Base-by-base conservation (phyloP, 2,329 filamentous ascomycete genomes). In the Didymella segeticola region DNA sequence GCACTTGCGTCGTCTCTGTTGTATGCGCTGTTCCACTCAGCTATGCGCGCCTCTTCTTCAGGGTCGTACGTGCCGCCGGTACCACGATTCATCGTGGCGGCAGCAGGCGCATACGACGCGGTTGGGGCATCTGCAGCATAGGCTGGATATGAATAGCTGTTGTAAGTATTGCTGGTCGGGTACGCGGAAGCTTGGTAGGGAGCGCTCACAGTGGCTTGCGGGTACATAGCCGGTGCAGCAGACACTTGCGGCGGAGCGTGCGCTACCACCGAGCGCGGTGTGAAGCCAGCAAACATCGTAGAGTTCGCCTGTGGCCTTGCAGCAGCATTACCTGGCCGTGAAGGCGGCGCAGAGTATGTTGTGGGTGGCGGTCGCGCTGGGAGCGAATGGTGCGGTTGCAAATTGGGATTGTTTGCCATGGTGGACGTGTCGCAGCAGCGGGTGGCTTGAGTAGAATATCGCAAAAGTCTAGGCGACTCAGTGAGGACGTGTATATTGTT, bases 11-110 rank as follows among this genome's bases (percentile, higher is more conserved):
- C 79, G 43, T 89, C 87, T 64, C 84, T 87, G 59, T 86, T 84
- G 75, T 96, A 96, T 22, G 92, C 91, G 75, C 89, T 93, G 76
- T 96, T 92, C 91, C 93, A 97, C 75, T 96, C 90, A 42, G 93
- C 92, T 57, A 97, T 93, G 74, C 96, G 91, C 25, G 91, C 91
- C 53, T 95, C 91, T 79, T 91, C 89, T 63, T 96, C 91, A 3
- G 91, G 86, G 67, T 96, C 86, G 45, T 83, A 74, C 26, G 73
- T 76, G 25, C 69, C 70, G 58, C 58, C 66, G 23, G 43, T 68
- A 63, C 61, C 71, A 60, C 68, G 73, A 64, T 58, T 68, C 62
- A 64, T 54, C 20, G 66, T 38, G 27, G 60, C 46, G 15, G 63
- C 61, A 51, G 61, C 59, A 31, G 63, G 31, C 38, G 64, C 65